Evolutionary conservation across 2,329 filamentous ascomycete species (phyloP).

Genomic region (Fusarium sp.): DNA sequence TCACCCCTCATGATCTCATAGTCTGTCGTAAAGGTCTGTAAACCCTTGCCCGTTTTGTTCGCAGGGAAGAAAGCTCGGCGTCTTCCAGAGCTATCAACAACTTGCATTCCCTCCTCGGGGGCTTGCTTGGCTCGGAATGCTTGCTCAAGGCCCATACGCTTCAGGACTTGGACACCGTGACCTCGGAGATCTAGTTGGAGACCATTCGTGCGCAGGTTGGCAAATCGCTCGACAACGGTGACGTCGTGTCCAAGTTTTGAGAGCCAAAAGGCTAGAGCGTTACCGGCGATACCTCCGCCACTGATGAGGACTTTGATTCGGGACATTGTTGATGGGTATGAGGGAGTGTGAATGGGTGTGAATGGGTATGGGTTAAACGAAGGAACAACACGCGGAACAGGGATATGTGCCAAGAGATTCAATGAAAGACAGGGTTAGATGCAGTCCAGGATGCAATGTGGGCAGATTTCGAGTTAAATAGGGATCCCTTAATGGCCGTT

Average conservation of each 20-base stretch:
- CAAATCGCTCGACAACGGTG: constrained; percentile 52
- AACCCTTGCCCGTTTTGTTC: constrained; percentile 26
- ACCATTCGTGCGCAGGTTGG: constrained; percentile 55
- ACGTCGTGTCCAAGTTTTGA: constrained; percentile 43
- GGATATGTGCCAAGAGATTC: neutral
- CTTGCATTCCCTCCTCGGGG: constrained; percentile 56
- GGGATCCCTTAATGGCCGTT: neutral
- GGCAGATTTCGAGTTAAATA: neutral
- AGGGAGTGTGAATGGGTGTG: neutral
- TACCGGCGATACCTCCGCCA: constrained; percentile 47
- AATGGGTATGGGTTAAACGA: neutral
- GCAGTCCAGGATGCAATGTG: neutral
- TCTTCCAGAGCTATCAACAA: constrained; percentile 54
- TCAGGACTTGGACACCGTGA: constrained; percentile 58
- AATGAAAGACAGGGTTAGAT: neutral
- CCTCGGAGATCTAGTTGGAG: constrained; percentile 63
- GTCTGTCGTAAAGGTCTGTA: constrained; percentile 55
- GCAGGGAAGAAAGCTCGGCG: constrained; percentile 50
- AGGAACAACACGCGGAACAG: neutral
- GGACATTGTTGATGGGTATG: neutral
- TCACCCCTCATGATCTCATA: constrained; percentile 65
- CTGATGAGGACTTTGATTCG: constrained; percentile 47
- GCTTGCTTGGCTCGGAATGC: constrained; percentile 50
- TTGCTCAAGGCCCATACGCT: constrained; percentile 42
- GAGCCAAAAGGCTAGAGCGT: constrained; percentile 45